Percentiles rank a stretch among this genome's conserved stretches.
Conservation (phyloP, 768 basidiomycete genomes). For the Termitomyces eurrhizus region DNA sequence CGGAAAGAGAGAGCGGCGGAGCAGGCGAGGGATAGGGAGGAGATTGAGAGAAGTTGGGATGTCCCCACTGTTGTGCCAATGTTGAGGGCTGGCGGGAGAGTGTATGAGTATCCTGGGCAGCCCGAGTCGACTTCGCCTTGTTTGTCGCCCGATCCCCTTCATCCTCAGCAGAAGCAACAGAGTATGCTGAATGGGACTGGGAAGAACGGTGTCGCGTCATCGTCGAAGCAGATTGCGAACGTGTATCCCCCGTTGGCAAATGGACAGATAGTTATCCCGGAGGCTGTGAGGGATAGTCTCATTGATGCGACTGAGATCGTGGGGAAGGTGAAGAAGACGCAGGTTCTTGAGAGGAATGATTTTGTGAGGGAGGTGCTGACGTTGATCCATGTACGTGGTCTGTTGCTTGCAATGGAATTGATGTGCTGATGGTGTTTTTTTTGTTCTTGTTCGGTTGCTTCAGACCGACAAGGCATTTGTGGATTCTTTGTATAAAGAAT, state of each 20-base stretch:
- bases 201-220: not conserved
- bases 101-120: slow-evolving; percentile 8
- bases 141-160: slow-evolving; percentile 2
- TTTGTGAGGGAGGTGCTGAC: slow-evolving; percentile 58
- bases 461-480: slow-evolving; percentile 68
- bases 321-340: slow-evolving; percentile 14
- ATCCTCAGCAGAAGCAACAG: not conserved
- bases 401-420: slow-evolving; percentile 7
- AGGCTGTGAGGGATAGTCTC: slow-evolving; percentile 27
- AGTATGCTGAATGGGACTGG: not conserved
- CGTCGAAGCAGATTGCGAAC: not conserved
- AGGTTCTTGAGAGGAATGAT: slow-evolving; percentile 43
- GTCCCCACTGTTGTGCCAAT: slow-evolving; percentile 29
- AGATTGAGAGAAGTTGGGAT: slow-evolving; percentile 64
- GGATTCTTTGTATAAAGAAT: slow-evolving; percentile 56
- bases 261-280: slow-evolving; percentile 8
- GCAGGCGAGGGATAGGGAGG: slow-evolving; percentile 37
- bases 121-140: slow-evolving; percentile 15
- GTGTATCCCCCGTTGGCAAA: slow-evolving; percentile 13
- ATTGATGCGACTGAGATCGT: slow-evolving; percentile 22
- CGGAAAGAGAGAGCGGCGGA: slow-evolving; percentile 31
- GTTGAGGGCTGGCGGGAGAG: slow-evolving; percentile 7
- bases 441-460: not conserved
- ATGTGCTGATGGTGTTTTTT: not conserved
- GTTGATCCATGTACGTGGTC: slow-evolving; percentile 51